phyloP scores from a whole-genome alignment of 176 grass and related monocot genomes.

The Oryza longistaminata region DNA sequence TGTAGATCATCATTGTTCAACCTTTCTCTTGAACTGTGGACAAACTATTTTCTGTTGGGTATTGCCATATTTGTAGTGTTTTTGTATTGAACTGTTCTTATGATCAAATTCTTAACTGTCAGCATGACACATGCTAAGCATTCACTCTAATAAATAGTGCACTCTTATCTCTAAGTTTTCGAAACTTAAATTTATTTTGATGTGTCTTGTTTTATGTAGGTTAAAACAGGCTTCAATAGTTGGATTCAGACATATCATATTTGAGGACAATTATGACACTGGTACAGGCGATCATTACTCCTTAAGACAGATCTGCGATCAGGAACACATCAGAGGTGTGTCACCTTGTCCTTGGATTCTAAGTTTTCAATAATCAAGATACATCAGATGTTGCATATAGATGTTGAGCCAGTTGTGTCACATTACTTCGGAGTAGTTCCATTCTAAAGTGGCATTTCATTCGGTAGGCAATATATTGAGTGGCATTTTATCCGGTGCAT shows the following conservation, averaged over 20 bases:
- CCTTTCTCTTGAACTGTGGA: background rate
- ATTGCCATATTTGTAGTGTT: background rate
- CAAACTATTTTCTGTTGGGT: background rate
- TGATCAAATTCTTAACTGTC: background rate
- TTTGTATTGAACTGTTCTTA: background rate
- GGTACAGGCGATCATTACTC: slow-evolving; percentile 95
- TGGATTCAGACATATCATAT: slow-evolving; percentile 84
- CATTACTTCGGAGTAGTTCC: background rate
- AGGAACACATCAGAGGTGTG: slow-evolving; percentile 81
- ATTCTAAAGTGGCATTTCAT: background rate
- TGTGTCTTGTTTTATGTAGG: slow-evolving; percentile 25
- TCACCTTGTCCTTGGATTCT: background rate
- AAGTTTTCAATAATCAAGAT: background rate
- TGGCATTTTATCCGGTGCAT: too few relatives aligned
- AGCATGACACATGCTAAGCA: background rate
- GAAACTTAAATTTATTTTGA: background rate
- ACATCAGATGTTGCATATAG: background rate
- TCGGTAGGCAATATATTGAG: too few relatives aligned
- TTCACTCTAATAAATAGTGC: background rate
- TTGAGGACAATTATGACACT: slow-evolving; percentile 98
- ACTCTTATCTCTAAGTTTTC: background rate
- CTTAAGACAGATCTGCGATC: slow-evolving; percentile 88
- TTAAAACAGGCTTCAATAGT: slow-evolving; percentile 70
- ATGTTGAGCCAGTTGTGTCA: background rate
- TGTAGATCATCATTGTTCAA: background rate